Evolutionary conservation across 352 stramenopile species (phyloP).

Genomic region (Halophytophthora batemanensis): DNA sequence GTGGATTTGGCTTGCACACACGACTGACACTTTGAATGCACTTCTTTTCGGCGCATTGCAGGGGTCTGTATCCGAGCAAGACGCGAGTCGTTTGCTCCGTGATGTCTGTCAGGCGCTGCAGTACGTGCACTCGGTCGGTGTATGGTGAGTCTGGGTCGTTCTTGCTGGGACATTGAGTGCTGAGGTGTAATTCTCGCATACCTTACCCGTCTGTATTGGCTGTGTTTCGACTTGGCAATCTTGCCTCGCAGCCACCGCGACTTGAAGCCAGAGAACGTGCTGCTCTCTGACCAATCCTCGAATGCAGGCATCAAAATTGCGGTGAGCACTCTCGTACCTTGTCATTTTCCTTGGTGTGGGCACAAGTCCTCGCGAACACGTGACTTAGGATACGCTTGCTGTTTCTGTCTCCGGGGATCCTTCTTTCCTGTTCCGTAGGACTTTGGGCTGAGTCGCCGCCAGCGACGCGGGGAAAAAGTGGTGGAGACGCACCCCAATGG

Average conservation of each 20-base stretch:
- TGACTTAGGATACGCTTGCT: conserved; percentile 1
- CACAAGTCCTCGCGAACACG: too few species aligned
- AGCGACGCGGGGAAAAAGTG: conserved; percentile 38
- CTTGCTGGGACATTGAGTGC: too few species aligned
- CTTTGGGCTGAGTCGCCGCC: conserved; percentile 59
- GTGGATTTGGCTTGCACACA: too few species aligned
- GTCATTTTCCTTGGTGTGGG: too few species aligned
- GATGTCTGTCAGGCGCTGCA: conserved; percentile 61
- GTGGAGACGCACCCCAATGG: conserved; percentile 55
- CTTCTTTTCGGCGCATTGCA: conserved; percentile 6
- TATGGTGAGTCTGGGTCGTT: conserved; percentile 63
- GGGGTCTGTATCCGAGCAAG: conserved; percentile 73
- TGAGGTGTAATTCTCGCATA: too few species aligned
- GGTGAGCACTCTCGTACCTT: too few species aligned
- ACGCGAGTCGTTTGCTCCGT: conserved; percentile 60
- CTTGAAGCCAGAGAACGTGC: conserved; percentile 74
- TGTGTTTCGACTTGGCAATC: conserved; percentile 2
- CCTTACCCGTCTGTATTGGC: too few species aligned
- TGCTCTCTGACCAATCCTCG: conserved; percentile 52
- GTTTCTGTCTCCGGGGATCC: not conserved
- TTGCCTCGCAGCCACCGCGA: conserved; percentile 53
- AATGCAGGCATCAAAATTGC: conserved; percentile 71
- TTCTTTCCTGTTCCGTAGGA: conserved; percentile 31
- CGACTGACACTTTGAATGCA: too few species aligned
- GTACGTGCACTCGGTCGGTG: conserved; percentile 61